A percentile compares a stretch with the other conserved stretches of the same genome.
phyloP scores from a whole-genome alignment of 2,329 filamentous ascomycete genomes.

The Daldinia eschscholtzii region DNA sequence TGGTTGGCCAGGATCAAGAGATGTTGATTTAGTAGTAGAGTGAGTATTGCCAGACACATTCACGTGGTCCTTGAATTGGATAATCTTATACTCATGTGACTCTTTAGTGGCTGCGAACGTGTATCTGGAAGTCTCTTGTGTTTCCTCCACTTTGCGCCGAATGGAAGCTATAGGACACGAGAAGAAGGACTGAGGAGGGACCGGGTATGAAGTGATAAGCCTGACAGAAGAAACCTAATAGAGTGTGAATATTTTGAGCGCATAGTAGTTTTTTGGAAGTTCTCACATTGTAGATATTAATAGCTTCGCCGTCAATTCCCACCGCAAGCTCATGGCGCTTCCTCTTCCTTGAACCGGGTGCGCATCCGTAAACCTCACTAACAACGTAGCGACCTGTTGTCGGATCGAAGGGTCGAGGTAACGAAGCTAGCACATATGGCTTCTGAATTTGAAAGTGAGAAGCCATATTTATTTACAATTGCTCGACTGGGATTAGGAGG shows the following conservation, averaged over 20 bases:
- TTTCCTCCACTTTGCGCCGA: constrained; percentile 63
- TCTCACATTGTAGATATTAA: constrained; percentile 72
- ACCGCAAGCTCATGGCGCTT: constrained; percentile 74
- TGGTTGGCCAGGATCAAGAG: constrained; percentile 57
- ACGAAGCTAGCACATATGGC: constrained; percentile 72
- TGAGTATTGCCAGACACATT: constrained; percentile 65
- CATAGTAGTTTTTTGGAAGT: not conserved
- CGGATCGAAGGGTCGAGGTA: constrained; percentile 69
- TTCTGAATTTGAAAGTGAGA: constrained; percentile 72
- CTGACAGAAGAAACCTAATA: constrained; percentile 70
- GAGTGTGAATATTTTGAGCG: constrained; percentile 15
- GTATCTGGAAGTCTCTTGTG: constrained; percentile 66
- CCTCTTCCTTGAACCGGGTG: constrained; percentile 69
- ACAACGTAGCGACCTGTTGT: constrained; percentile 65
- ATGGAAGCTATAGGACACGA: constrained; percentile 72
- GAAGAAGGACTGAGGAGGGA: constrained; percentile 74
- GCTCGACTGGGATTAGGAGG: not conserved
- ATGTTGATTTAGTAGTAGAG: constrained; percentile 62
- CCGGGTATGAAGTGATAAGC: constrained; percentile 74
- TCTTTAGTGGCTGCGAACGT: constrained; percentile 71
- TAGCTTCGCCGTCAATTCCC: constrained; percentile 73
- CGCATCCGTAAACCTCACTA: constrained; percentile 71
- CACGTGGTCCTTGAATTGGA: constrained; percentile 70
- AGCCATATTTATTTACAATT: constrained; percentile 59
- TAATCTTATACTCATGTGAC: constrained; percentile 63